phyloP scores from a whole-genome alignment of 805 yeast genomes.

The Candida parachauliodes region DNA sequence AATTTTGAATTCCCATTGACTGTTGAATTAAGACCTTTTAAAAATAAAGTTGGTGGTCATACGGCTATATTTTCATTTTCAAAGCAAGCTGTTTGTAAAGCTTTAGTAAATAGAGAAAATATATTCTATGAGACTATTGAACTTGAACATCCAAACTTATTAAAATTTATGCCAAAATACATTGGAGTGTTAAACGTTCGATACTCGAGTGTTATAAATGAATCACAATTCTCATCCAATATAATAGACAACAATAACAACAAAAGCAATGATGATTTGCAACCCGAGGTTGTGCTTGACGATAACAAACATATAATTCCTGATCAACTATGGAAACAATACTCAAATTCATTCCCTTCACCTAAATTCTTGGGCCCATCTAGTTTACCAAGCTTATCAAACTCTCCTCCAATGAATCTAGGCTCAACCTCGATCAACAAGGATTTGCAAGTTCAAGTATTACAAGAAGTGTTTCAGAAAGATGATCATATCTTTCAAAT shows the following conservation, averaged over 20 bases:
- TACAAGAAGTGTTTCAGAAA: constrained; percentile 34
- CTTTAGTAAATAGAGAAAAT: constrained; percentile 85
- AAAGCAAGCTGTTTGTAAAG: constrained; percentile 89
- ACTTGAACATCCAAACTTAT: constrained; percentile 65
- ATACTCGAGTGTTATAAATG: constrained; percentile 51
- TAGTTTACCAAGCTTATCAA: constrained; percentile 6
- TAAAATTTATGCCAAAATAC: constrained; percentile 87
- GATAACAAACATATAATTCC: constrained; percentile 94
- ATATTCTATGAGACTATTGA: constrained; percentile 90
- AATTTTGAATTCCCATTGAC: constrained; percentile 54
- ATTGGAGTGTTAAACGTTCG: constrained; percentile 93
- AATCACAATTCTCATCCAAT: too few relatives aligned
- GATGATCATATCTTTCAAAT: constrained; percentile 25
- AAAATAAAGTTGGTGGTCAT: constrained; percentile 96
- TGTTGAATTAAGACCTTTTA: constrained; percentile 87
- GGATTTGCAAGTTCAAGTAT: constrained; percentile 36
- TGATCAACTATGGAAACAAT: constrained; percentile 65
- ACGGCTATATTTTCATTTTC: constrained; percentile 94
- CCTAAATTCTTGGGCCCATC: constrained; percentile 11
- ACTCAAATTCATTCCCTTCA: constrained; percentile 36
- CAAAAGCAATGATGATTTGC: constrained; percentile 1
- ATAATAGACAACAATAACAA: neutral
- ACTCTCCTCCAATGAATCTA: constrained; percentile 11
- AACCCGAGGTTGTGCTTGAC: constrained; percentile 82
- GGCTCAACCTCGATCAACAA: constrained; percentile 36